phyloP scores from a whole-genome alignment of 2,329 filamentous ascomycete genomes.

The Ophiostoma quercus region DNA sequence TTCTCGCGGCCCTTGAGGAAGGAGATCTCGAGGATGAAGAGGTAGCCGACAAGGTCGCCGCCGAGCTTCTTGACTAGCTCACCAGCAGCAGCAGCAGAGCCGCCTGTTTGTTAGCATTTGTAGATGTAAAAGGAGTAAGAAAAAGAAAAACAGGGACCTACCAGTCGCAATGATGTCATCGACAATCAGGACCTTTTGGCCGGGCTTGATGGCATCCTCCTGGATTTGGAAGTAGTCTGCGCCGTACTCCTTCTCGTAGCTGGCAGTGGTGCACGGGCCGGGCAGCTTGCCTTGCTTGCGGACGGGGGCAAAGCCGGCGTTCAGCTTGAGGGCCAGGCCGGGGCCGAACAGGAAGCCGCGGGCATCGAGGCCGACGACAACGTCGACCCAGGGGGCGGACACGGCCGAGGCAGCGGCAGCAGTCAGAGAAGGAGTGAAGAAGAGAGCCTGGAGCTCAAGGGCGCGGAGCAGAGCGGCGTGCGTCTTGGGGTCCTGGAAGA shows the following conservation, averaged over 20 bases:
- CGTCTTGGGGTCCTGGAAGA: constrained; percentile 72
- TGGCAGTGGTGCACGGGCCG: constrained; percentile 76
- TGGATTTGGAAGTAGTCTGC: constrained; percentile 96
- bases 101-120: constrained; percentile 52
- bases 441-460: constrained; percentile 73
- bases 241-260: constrained; percentile 94
- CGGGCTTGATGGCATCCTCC: constrained; percentile 71
- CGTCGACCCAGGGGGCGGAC: constrained; percentile 62
- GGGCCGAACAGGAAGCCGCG: constrained; percentile 95
- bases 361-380: constrained; percentile 89
- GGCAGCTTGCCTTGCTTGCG: constrained; percentile 95
- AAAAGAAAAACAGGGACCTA: constrained; percentile 43
- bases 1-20: constrained; percentile 89
- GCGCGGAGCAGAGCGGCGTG: constrained; percentile 76
- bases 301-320: constrained; percentile 84
- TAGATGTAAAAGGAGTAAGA: not conserved
- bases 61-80: constrained; percentile 81
- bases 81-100: constrained; percentile 82
- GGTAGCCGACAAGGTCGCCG: constrained; percentile 77
- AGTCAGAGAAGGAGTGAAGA: constrained; percentile 41
- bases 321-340: constrained; percentile 73
- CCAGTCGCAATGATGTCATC: constrained; percentile 99
- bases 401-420: constrained; percentile 33
- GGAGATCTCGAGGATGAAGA: constrained; percentile 94
- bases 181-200: constrained; percentile 86